Conservation (phyloP, 306 rosid genomes). For the Sphenostylis stenocarpa region DNA sequence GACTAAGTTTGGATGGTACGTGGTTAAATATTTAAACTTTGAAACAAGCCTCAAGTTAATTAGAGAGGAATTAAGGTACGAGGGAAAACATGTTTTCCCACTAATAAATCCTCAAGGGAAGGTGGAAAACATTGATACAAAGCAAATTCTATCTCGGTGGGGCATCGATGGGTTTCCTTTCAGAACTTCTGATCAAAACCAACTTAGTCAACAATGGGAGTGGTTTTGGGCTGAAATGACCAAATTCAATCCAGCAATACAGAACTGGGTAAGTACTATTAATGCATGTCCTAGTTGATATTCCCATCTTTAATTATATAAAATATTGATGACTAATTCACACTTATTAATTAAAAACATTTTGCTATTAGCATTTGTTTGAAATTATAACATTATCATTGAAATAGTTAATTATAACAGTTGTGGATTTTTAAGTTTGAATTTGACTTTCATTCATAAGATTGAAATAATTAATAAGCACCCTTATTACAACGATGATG, state of each 20-base stretch:
- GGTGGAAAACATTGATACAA: slow-evolving; percentile 17
- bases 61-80: background rate
- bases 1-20: slow-evolving; percentile 32
- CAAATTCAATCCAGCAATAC: background rate
- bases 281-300: background rate
- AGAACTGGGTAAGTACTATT: slow-evolving; percentile 19
- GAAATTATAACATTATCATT: too few relatives aligned
- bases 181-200: slow-evolving; percentile 3
- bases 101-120: slow-evolving; percentile 38
- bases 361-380: too few relatives aligned
- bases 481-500: too few relatives aligned
- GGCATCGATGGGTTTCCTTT: slow-evolving; percentile 37
- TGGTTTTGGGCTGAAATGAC: slow-evolving; percentile 38
- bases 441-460: too few relatives aligned
- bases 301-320: too few relatives aligned
- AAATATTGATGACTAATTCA: too few relatives aligned
- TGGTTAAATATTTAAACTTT: background rate
- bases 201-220: slow-evolving; percentile 29
- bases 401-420: too few relatives aligned
- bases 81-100: background rate
- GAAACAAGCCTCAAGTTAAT: background rate
- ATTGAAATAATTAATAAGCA: too few relatives aligned
- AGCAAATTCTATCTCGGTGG: slow-evolving; percentile 31
- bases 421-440: too few relatives aligned
- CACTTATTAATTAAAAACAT: too few relatives aligned